Evolutionary conservation across 371 early-diverging fungal species (phyloP).

Genomic region (Mucor circinelloides): DNA sequence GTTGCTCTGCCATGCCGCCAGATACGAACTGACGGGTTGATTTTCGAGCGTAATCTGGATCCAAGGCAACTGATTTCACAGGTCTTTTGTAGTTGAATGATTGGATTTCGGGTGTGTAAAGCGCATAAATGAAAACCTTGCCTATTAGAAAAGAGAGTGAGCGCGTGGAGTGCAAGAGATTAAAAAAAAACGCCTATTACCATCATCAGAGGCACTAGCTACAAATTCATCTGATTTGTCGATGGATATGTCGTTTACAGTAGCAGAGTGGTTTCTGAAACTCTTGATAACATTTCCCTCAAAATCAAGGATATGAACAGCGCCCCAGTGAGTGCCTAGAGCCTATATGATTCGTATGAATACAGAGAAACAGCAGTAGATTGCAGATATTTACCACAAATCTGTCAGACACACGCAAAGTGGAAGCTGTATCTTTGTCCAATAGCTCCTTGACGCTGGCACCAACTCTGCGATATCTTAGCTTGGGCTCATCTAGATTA

Average conservation of each 20-base stretch:
- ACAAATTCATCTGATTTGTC: conserved; percentile 87
- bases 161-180: not conserved
- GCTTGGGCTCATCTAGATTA: conserved; percentile 83
- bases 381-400: conserved; percentile 68
- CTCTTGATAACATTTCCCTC: conserved; percentile 87
- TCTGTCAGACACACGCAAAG: conserved; percentile 75
- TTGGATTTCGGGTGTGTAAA: conserved; percentile 66
- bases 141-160: conserved; percentile 47
- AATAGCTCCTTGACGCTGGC: conserved; percentile 74
- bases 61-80: conserved; percentile 86
- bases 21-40: conserved; percentile 80
- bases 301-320: conserved; percentile 88
- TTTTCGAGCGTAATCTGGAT: conserved; percentile 80
- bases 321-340: conserved; percentile 95
- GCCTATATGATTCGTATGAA: conserved; percentile 51
- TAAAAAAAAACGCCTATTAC: conserved; percentile 36
- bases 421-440: conserved; percentile 85
- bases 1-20: conserved; percentile 89
- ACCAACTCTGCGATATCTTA: conserved; percentile 86
- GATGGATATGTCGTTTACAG: conserved; percentile 85
- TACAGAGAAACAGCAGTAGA: not conserved
- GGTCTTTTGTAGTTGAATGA: conserved; percentile 83
- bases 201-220: conserved; percentile 93
- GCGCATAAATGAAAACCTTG: conserved; percentile 72
- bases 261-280: conserved; percentile 76